A percentile compares a stretch with the other conserved stretches of the same genome.
phyloP scores from a whole-genome alignment of 208 protist species.

The Crithidia thermophila region DNA sequence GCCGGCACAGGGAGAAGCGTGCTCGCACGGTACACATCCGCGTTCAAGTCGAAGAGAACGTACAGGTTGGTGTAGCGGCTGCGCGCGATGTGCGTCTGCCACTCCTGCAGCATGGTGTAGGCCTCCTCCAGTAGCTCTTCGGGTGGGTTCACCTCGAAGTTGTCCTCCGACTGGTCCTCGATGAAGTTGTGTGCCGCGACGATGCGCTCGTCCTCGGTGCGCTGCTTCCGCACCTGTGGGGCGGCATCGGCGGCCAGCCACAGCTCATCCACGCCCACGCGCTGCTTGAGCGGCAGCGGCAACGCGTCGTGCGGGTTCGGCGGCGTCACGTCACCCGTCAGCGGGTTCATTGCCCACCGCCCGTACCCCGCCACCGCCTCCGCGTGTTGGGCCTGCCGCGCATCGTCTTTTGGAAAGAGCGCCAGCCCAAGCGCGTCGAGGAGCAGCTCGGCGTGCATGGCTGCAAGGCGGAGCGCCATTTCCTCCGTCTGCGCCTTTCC shows the following conservation, averaged over 20 bases:
- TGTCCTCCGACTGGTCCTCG: constrained; percentile 42
- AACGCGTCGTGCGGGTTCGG: constrained; percentile 52
- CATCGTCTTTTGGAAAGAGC: constrained; percentile 57
- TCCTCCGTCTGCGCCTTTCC: constrained; percentile 70
- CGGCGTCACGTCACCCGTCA: constrained; percentile 21
- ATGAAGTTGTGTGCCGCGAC: constrained; percentile 61
- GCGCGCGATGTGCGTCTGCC: constrained; percentile 63
- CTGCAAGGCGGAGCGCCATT: constrained; percentile 64
- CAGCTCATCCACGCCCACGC: constrained; percentile 65
- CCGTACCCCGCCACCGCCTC: constrained; percentile 56
- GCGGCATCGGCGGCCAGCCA: constrained; percentile 46
- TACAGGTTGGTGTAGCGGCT: constrained; percentile 70
- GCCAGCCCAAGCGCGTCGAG: constrained; percentile 63
- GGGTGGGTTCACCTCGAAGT: constrained; percentile 72
- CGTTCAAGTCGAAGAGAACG: constrained; percentile 68
- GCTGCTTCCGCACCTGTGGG: constrained; percentile 9
- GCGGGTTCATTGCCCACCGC: constrained; percentile 69
- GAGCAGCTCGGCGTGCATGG: constrained; percentile 86
- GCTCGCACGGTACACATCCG: constrained; percentile 60
- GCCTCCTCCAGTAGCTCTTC: constrained; percentile 55
- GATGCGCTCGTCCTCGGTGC: constrained; percentile 62
- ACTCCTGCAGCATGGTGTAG: constrained; percentile 43
- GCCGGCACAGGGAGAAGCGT: constrained; percentile 72
- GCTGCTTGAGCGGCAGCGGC: constrained; percentile 77
- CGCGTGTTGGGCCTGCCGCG: constrained; percentile 68